These are phyloP conservation scores for Pseudohyphozyma bogoriensis DNA, from an alignment of 768 basidiomycete genomes.

Conservation along the genomic window DNA sequence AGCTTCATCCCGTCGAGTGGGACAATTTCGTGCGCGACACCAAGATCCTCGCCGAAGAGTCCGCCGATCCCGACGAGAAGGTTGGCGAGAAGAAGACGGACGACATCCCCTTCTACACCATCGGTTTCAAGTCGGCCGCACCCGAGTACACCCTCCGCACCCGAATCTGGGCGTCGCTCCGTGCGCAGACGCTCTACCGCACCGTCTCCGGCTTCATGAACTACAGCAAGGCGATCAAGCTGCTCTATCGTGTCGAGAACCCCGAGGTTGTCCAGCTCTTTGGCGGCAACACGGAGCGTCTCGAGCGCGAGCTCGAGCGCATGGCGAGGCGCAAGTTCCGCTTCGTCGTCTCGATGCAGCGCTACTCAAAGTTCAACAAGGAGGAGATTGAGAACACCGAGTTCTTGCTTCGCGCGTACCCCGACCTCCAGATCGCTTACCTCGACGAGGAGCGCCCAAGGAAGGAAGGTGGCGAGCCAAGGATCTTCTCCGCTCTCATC, in stretches of 20 bases:
- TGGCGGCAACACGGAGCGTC: conserved; percentile 92
- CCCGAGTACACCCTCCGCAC: conserved; percentile 98
- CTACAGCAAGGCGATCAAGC: conserved; percentile 97
- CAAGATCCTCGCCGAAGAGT: conserved; percentile 95
- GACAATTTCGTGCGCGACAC: conserved; percentile 99
- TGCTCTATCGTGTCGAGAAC: conserved; percentile 98
- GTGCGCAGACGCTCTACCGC: conserved; percentile 95
- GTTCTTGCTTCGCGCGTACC: conserved; percentile 92
- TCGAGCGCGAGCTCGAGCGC: conserved; percentile 90
- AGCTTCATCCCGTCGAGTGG: conserved; percentile 96
- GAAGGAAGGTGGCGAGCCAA: conserved; percentile 88
- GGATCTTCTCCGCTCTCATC: conserved; percentile 90
- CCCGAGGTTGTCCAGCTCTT: conserved; percentile 96
- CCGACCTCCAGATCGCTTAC: conserved; percentile 96
- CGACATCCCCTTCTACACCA: conserved; percentile 93
- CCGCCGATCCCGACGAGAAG: conserved; percentile 53
- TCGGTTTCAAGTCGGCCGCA: conserved; percentile 97
- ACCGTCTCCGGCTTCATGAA: conserved; percentile 99
- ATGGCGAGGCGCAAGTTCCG: conserved; percentile 99
- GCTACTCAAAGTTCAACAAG: conserved; percentile 98
- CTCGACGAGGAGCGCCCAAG: conserved; percentile 88
- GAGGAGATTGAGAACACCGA: conserved; percentile 99
- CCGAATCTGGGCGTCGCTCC: conserved; percentile 96
- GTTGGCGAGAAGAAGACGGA: conserved; percentile 57
- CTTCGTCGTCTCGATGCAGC: conserved; percentile 97